Percentiles rank a stretch among this genome's conserved stretches.
Conservation (phyloP, 2,329 filamentous ascomycete genomes). For the Sporothrix curviconia region DNA sequence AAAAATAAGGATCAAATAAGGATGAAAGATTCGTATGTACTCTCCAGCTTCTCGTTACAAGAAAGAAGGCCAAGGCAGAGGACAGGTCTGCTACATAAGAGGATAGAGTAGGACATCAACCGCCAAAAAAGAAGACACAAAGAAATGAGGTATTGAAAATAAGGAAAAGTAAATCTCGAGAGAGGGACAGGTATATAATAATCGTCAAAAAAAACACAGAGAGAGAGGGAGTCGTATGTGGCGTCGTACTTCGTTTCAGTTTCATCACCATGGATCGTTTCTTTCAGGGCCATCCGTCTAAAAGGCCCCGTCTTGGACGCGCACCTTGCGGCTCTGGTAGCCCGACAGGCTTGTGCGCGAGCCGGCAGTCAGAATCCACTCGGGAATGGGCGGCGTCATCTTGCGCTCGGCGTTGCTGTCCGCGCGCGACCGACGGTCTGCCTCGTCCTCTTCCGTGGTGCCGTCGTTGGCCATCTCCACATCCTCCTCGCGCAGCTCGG, state of each 20-base stretch:
- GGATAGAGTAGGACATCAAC: neutral
- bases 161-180: neutral
- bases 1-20: neutral
- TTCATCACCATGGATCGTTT: neutral
- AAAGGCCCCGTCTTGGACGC: conserved; percentile 4
- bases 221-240: neutral
- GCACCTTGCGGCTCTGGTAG: conserved; percentile 35
- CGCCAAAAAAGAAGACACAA: neutral
- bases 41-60: neutral
- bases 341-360: conserved; percentile 42
- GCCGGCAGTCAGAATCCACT: conserved; percentile 53
- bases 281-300: neutral
- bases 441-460: conserved; percentile 22
- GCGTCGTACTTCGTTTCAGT: neutral
- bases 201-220: neutral
- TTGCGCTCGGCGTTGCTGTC: conserved; percentile 34
- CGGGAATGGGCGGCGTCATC: conserved; percentile 55
- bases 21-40: too few relatives aligned
- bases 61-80: neutral
- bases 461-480: neutral
- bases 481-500: neutral
- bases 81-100: neutral
- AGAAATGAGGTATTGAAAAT: neutral
- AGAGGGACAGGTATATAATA: neutral
- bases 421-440: conserved; percentile 17